phyloP scores from a whole-genome alignment of 768 basidiomycete genomes.

The Porpolomopsis calyptriformis region DNA sequence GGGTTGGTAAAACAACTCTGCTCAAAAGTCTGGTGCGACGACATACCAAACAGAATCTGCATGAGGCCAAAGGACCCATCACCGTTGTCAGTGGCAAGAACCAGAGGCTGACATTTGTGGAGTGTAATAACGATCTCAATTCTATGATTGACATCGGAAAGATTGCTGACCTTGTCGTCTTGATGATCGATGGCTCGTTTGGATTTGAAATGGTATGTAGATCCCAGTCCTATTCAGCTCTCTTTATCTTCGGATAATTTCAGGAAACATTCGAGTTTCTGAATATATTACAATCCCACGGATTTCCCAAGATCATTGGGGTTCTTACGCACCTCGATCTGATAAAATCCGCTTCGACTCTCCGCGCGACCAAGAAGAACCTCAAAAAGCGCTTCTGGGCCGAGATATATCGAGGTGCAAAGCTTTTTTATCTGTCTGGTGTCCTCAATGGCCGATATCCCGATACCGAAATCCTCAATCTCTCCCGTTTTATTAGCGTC shows the following conservation, averaged over 20 bases:
- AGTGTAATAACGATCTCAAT: slow-evolving; percentile 95
- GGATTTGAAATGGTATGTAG: slow-evolving; percentile 92
- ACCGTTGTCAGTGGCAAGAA: slow-evolving; percentile 93
- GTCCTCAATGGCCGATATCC: slow-evolving; percentile 97
- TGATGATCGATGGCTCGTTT: slow-evolving; percentile 97
- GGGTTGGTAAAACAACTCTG: slow-evolving; percentile 93
- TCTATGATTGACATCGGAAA: slow-evolving; percentile 99
- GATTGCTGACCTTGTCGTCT: slow-evolving; percentile 87
- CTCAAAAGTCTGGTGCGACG: slow-evolving; percentile 84
- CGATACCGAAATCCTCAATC: slow-evolving; percentile 91
- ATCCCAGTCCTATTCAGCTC: not conserved
- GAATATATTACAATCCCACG: slow-evolving; percentile 92
- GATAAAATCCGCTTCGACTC: slow-evolving; percentile 80
- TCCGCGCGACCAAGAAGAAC: slow-evolving; percentile 83
- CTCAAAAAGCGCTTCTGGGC: slow-evolving; percentile 99
- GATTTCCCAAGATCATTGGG: slow-evolving; percentile 97
- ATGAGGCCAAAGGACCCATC: slow-evolving; percentile 84
- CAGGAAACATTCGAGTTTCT: slow-evolving; percentile 99
- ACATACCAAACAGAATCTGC: slow-evolving; percentile 88
- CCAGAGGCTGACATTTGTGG: slow-evolving; percentile 87
- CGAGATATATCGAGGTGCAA: slow-evolving; percentile 97
- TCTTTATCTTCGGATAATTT: not conserved
- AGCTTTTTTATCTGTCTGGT: slow-evolving; percentile 94
- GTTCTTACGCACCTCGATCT: slow-evolving; percentile 94
- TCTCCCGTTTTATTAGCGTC: slow-evolving; percentile 90